phyloP scores from a whole-genome alignment of 2,329 filamentous ascomycete genomes.

The Pseudogymnoascus sp. region DNA sequence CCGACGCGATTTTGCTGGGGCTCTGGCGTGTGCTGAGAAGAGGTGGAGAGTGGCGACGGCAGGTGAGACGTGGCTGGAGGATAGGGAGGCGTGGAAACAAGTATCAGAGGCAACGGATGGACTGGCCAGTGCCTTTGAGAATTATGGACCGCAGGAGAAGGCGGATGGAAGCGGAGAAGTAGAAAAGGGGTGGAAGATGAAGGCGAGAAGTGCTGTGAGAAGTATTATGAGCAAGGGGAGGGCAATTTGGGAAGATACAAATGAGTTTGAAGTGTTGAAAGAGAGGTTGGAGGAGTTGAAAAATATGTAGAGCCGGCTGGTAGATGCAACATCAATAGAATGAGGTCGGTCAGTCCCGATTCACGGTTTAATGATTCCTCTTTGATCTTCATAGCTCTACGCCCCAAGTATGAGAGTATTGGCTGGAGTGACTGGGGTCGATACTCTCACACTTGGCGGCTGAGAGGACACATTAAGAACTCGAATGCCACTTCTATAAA shows the following conservation, averaged over 20 bases:
- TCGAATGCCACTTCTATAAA: too few species aligned
- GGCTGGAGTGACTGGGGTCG: too few species aligned
- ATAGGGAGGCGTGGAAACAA: conserved; percentile 49
- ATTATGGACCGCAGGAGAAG: conserved; percentile 56
- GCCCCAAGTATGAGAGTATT: too few species aligned
- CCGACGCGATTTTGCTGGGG: conserved; percentile 60
- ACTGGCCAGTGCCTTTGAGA: conserved; percentile 76
- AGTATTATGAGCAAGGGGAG: conserved; percentile 77
- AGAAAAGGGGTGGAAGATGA: conserved; percentile 78
- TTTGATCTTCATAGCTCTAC: too few species aligned
- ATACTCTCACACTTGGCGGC: too few species aligned
- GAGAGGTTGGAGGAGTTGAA: conserved; percentile 50
- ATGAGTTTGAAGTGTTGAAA: conserved; percentile 58
- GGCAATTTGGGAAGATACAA: conserved; percentile 73
- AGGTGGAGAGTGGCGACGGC: conserved; percentile 69
- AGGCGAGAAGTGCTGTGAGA: conserved; percentile 75
- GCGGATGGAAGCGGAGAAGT: conserved; percentile 57
- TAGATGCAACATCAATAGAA: not conserved
- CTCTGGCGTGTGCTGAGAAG: conserved; percentile 80
- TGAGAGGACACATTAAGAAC: too few species aligned
- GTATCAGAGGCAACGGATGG: conserved; percentile 64
- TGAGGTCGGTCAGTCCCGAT: not conserved
- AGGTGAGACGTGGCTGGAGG: conserved; percentile 31
- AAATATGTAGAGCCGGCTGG: conserved; percentile 9
- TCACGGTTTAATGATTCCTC: not conserved